A percentile compares a stretch with the other conserved stretches of the same genome.
Conservation (phyloP, 2,329 filamentous ascomycete genomes). For the Claviceps sp. region DNA sequence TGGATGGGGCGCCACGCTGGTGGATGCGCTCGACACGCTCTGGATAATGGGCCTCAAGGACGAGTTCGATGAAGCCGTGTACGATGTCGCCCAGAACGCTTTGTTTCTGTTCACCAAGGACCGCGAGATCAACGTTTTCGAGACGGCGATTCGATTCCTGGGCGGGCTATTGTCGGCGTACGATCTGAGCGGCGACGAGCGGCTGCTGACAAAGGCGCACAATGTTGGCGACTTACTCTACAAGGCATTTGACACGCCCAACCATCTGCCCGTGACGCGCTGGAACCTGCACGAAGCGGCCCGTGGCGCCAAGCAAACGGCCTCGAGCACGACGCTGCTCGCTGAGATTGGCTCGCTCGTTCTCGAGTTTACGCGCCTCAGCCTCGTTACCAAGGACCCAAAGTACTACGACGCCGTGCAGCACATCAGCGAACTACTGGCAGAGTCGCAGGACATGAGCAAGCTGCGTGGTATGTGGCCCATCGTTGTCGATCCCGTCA, state of each 20-base stretch:
- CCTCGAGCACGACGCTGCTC: constrained; percentile 26
- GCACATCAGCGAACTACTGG: constrained; percentile 53
- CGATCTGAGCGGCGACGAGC: constrained; percentile 30
- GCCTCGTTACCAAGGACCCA: constrained; percentile 52
- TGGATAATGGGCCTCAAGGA: constrained; percentile 46
- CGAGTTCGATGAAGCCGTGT: constrained; percentile 42
- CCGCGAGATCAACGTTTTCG: constrained; percentile 35
- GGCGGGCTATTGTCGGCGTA: constrained; percentile 39
- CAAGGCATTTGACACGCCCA: constrained; percentile 38
- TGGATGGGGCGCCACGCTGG: constrained; percentile 44
- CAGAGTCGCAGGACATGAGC: constrained; percentile 53
- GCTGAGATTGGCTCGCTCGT: constrained; percentile 54
- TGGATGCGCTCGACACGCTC: constrained; percentile 48
- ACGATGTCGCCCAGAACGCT: constrained; percentile 30
- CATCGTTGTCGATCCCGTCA: constrained; percentile 44
- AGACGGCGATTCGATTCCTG: constrained; percentile 41
- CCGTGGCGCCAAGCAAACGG: constrained; percentile 11
- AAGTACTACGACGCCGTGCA: constrained; percentile 66
- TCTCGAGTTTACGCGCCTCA: constrained; percentile 59
- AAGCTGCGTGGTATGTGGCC: constrained; percentile 65
- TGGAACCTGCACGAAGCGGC: constrained; percentile 15
- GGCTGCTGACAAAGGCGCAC: constrained; percentile 32
- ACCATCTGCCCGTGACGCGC: constrained; percentile 29
- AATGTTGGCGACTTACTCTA: constrained; percentile 41
- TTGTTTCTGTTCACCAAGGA: constrained; percentile 34